Conservation (phyloP, 345 rosid species). For the Populus alba region DNA sequence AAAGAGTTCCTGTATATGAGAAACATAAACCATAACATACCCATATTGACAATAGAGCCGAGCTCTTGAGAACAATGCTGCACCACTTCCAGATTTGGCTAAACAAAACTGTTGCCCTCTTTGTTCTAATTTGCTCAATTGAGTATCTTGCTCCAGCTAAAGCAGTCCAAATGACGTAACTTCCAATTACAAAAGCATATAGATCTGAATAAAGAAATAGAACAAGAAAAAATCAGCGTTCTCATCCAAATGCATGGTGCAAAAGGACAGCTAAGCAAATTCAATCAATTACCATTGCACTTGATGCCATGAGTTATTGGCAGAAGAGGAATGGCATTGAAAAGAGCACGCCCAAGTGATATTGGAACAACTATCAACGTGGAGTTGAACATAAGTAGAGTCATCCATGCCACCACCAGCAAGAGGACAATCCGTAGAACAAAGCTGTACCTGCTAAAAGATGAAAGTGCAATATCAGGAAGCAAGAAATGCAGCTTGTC, state of each 20-base stretch:
- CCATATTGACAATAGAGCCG: conserved; percentile 84
- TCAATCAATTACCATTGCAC: conserved; percentile 72
- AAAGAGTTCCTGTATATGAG: not conserved
- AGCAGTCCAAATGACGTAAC: conserved; percentile 89
- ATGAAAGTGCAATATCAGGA: conserved; percentile 11
- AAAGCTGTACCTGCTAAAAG: conserved; percentile 76
- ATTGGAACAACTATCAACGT: conserved; percentile 84
- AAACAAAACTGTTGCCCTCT: conserved; percentile 65
- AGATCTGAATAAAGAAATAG: conserved; percentile 49
- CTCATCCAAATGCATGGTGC: not conserved
- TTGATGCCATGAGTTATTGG: conserved; percentile 97
- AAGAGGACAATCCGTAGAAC: conserved; percentile 76
- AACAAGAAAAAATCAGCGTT: conserved; percentile 16
- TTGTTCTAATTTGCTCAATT: conserved; percentile 69
- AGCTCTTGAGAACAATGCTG: conserved; percentile 79
- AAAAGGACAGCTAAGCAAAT: not conserved
- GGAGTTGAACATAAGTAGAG: conserved; percentile 88
- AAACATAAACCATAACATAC: conserved; percentile 32
- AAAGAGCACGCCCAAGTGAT: conserved; percentile 90
- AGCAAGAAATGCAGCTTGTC: not conserved
- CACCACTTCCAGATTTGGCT: conserved; percentile 86
- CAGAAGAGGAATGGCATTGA: conserved; percentile 86
- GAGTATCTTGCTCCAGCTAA: conserved; percentile 88
- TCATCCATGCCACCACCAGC: conserved; percentile 94
- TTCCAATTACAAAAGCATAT: conserved; percentile 91